Conservation (phyloP, 2,329 filamentous ascomycete species). For the Cercospora sp. region DNA sequence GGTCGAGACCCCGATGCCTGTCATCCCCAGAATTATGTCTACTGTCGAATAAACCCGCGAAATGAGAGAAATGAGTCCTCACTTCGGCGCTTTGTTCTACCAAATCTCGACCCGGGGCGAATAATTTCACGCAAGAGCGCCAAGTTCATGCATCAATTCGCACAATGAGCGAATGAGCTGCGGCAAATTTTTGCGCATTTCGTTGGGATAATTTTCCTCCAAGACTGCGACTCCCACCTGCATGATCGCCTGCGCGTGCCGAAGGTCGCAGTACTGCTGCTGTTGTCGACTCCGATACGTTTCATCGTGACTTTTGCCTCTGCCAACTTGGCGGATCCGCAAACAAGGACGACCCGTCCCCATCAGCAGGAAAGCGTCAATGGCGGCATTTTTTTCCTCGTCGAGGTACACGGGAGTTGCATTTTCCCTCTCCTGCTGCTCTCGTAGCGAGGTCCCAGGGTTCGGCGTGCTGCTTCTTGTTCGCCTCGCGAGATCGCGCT, state of each 20-base stretch:
- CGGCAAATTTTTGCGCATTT: conserved; percentile 24
- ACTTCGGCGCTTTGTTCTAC: not conserved
- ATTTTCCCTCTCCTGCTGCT: not conserved
- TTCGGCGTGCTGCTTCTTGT: conserved; percentile 13
- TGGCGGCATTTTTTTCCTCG: conserved; percentile 10
- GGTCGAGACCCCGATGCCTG: not conserved
- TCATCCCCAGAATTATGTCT: not conserved
- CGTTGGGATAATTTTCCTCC: conserved; percentile 28
- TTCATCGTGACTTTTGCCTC: not conserved
- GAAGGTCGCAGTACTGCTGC: conserved; percentile 20
- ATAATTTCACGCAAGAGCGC: conserved; percentile 17
- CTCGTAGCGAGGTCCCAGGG: not conserved
- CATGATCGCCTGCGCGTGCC: conserved; percentile 25
- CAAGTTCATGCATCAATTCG: conserved; percentile 29
- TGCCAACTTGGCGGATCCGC: conserved; percentile 11
- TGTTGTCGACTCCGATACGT: not conserved
- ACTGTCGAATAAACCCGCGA: not conserved
- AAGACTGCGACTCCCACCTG: conserved; percentile 23
- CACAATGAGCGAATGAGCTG: conserved; percentile 29
- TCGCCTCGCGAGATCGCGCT: conserved; percentile 16
- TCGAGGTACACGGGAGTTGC: conserved; percentile 18
- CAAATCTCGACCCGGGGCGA: not conserved
- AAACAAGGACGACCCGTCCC: conserved; percentile 24
- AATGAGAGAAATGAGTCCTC: not conserved
- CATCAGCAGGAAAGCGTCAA: conserved; percentile 20